Evolutionary conservation across 1,284 basidiomycete species (phyloP), one percentile per base, ranked within the genome.

Genomic region (Cryptococcus maquisensis): DNA sequence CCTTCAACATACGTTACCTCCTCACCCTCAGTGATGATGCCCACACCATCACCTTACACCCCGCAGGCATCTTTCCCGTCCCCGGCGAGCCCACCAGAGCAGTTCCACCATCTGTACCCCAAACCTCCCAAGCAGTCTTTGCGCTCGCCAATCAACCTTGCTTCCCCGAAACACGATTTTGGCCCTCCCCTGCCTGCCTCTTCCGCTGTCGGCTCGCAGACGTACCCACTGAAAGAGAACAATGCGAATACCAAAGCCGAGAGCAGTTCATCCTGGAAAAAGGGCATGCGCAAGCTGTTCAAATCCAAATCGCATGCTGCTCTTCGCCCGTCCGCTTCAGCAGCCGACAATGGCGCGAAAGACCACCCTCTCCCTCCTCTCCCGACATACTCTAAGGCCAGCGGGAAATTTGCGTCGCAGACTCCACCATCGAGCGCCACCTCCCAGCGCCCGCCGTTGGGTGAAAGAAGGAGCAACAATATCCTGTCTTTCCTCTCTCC

Each of bases 231-330:
- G 28, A 32, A 32, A 32, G 28, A 32, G 10, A 32, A 32, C 28
- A 32, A 8, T 6, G 28, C 10, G 7, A 32, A 32, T 32, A 10
- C 42, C 10, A 60, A 55, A 37, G 26, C 47, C 49, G 60, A 55
- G 18, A 37, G 53, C 3, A 64, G 64, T 38, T 68, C 64, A 3
- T 63, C 61, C 1, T 71, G 71, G 71, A 71, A 70, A 55, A 54
- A 68, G 24, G 64, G 71, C n/a, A 61, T 74, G 58, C 61, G 67
- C 37, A 67, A 67, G 47, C 57, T 74, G 24, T 71, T 71, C 63
- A 64, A 64, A 12, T 69, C 71, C n/a, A 72, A 71, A 49, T 74
- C 72, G 3, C 66, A 65, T 0, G 54, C 57, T 5, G 62, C 62
- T 6, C 56, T 74, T 28, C 61, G 68, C 2, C 69, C 68, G 21